A percentile compares a stretch with the other conserved stretches of the same genome.
Evolutionary conservation across 1,284 basidiomycete species (phyloP).

Genomic region (Volvariella volvacea): DNA sequence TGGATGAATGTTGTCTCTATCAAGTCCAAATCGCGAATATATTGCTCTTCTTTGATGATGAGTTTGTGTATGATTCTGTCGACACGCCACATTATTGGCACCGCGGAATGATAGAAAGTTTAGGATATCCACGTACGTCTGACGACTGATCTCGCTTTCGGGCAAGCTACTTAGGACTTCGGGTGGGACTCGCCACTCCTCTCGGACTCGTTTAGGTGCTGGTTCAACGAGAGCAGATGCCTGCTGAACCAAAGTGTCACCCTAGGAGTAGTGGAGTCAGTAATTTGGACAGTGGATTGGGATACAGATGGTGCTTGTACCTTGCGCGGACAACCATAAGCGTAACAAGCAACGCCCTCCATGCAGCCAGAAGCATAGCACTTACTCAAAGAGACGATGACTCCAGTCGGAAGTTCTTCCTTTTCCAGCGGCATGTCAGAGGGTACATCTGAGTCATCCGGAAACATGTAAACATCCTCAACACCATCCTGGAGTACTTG

Average conservation of each 20-base stretch:
- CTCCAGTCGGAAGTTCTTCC: slow-evolving; percentile 81
- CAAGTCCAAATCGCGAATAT: slow-evolving; percentile 79
- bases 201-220: slow-evolving; percentile 24
- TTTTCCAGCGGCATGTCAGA: slow-evolving; percentile 52
- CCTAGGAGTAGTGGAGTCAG: slow-evolving; percentile 12
- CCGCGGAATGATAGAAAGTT: slow-evolving; percentile 3
- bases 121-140: slow-evolving; percentile 45
- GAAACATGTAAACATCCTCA: slow-evolving; percentile 94
- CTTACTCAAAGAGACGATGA: slow-evolving; percentile 73
- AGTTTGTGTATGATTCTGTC: slow-evolving; percentile 82
- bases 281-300: background rate
- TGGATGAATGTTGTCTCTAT: slow-evolving; percentile 81
- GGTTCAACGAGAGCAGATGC: slow-evolving; percentile 16
- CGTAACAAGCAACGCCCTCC: slow-evolving; percentile 69
- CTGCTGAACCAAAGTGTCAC: slow-evolving; percentile 20
- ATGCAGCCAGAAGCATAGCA: slow-evolving; percentile 84
- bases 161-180: slow-evolving; percentile 62
- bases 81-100: slow-evolving; percentile 6
- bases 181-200: slow-evolving; percentile 75
- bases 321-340: slow-evolving; percentile 66
- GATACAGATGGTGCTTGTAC: slow-evolving; percentile 37
- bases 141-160: slow-evolving; percentile 75
- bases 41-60: slow-evolving; percentile 83
- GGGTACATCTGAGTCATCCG: slow-evolving; percentile 74
- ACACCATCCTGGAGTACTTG: slow-evolving; percentile 82